Evolutionary conservation across 345 rosid genomes (phyloP).

Genomic region (Lepidium africanum): DNA sequence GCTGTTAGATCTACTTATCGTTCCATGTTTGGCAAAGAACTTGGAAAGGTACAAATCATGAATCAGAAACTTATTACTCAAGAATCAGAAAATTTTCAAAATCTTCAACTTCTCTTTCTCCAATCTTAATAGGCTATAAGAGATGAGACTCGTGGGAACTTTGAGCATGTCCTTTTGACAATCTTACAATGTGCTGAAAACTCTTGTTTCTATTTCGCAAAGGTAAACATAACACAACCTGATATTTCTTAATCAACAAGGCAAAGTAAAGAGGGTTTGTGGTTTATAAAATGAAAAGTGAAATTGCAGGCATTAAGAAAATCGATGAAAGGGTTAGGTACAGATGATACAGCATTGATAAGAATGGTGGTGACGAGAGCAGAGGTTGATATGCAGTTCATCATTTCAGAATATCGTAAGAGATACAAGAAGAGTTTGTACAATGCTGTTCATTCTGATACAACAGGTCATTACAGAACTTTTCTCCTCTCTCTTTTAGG

Average conservation of each 20-base stretch:
- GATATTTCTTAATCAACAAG: not conserved
- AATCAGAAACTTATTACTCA: not conserved
- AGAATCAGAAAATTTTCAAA: not conserved
- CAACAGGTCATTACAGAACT: slow-evolving; percentile 45
- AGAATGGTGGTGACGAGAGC: slow-evolving; percentile 49
- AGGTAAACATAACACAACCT: slow-evolving; percentile 23
- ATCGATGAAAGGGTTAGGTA: slow-evolving; percentile 63
- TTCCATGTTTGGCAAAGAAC: slow-evolving; percentile 30
- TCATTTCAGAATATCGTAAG: slow-evolving; percentile 40
- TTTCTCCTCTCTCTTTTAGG: slow-evolving; percentile 52
- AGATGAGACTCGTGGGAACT: slow-evolving; percentile 42
- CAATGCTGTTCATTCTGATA: slow-evolving; percentile 52
- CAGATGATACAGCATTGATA: slow-evolving; percentile 45
- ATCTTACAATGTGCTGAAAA: slow-evolving; percentile 51
- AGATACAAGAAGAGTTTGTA: slow-evolving; percentile 41
- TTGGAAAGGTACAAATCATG: slow-evolving; percentile 39
- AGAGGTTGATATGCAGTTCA: slow-evolving; percentile 50
- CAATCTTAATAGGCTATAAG: slow-evolving; percentile 38
- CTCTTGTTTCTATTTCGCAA: slow-evolving; percentile 47
- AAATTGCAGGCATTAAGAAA: slow-evolving; percentile 38
- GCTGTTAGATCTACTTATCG: slow-evolving; percentile 38
- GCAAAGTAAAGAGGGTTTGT: not conserved
- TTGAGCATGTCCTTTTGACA: slow-evolving; percentile 42
- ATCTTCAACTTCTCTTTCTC: not conserved
- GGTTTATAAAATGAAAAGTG: not conserved